Percentiles rank a stretch among this genome's conserved stretches.
Evolutionary conservation across 257 asterid genomes (phyloP).

Genomic region (Solanum rostratum): DNA sequence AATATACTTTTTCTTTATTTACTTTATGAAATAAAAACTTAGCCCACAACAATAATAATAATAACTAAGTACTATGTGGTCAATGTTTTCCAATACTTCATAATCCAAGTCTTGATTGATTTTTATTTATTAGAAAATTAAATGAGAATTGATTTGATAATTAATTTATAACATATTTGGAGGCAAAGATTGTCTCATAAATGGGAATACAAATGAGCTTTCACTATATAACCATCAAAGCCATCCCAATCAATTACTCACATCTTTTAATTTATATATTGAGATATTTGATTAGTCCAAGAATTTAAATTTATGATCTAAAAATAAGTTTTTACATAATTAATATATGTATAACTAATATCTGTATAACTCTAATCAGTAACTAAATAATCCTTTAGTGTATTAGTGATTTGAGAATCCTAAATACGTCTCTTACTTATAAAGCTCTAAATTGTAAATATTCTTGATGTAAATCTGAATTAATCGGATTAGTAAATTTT

Average conservation of each 20-base stretch:
- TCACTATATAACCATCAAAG: background rate
- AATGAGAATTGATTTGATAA: background rate
- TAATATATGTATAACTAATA: too few relatives aligned
- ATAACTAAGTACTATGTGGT: background rate
- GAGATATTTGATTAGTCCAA: background rate
- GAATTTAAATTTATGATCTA: background rate
- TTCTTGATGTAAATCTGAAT: too few relatives aligned
- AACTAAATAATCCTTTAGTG: too few relatives aligned
- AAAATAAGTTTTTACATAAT: too few relatives aligned
- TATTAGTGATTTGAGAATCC: too few relatives aligned
- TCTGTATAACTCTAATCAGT: too few relatives aligned
- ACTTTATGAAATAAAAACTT: background rate
- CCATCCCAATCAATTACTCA: background rate
- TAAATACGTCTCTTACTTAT: too few relatives aligned
- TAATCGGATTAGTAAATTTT: background rate
- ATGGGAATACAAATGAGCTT: constrained; percentile 2
- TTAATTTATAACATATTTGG: background rate
- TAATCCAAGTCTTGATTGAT: background rate
- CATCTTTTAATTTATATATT: background rate
- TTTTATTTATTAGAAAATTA: background rate
- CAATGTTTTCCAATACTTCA: background rate
- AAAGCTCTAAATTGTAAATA: too few relatives aligned
- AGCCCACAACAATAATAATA: too few relatives aligned
- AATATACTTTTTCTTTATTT: too few relatives aligned
- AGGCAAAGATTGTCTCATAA: background rate